Conservation (phyloP, 768 basidiomycete genomes). For the Tricholomella constricta region DNA sequence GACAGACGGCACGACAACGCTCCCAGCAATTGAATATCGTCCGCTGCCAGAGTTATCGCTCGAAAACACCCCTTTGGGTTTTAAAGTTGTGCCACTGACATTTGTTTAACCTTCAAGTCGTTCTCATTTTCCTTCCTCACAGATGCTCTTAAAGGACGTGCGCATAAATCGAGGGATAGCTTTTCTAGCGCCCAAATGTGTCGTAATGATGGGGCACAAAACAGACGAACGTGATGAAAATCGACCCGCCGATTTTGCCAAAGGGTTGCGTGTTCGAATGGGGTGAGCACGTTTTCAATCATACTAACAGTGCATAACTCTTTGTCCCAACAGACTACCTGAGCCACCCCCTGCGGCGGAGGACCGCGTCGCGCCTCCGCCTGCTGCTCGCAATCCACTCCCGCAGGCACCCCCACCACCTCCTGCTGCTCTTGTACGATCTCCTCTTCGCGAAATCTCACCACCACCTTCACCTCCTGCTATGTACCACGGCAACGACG, state of each 20-base stretch:
- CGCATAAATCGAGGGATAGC: conserved; percentile 69
- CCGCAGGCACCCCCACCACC: conserved; percentile 12
- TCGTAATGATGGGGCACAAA: conserved; percentile 59
- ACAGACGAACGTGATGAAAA: conserved; percentile 65
- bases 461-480: conserved; percentile 31
- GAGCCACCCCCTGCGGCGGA: conserved; percentile 19
- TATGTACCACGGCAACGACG: conserved; percentile 32
- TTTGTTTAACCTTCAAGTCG: neutral
- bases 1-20: conserved; percentile 69
- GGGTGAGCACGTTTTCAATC: conserved; percentile 51
- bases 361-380: conserved; percentile 7
- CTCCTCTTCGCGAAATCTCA: conserved; percentile 43
- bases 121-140: conserved; percentile 1
- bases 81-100: conserved; percentile 57
- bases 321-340: conserved; percentile 26
- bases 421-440: conserved; percentile 24
- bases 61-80: conserved; percentile 78
- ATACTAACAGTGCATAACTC: conserved; percentile 8
- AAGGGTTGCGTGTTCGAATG: conserved; percentile 60
- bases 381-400: conserved; percentile 12
- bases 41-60: conserved; percentile 65
- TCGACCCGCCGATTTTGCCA: conserved; percentile 61
- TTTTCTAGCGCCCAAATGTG: conserved; percentile 72
- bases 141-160: conserved; percentile 75
- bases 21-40: conserved; percentile 81